Evolutionary conservation across 495 filamentous ascomycete genomes (phyloP).

Genomic region (Venustampulla echinocandica): DNA sequence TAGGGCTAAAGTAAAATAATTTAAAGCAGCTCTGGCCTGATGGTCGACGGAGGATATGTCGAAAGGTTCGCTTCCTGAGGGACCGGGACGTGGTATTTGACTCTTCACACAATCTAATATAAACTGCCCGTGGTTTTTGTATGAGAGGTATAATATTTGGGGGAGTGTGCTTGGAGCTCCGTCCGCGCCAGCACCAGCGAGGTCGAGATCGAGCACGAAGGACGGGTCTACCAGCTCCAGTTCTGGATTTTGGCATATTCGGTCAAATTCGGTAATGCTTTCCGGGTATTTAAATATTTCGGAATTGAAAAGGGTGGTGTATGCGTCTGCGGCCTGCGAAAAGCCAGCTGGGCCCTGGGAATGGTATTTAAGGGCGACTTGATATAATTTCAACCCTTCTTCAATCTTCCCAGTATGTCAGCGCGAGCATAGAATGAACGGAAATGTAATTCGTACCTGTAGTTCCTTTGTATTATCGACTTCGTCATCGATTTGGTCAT

Average conservation of each 20-base stretch:
- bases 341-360: slow-evolving; percentile 73
- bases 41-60: slow-evolving; percentile 30
- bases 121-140: slow-evolving; percentile 93
- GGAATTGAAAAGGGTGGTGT: slow-evolving; percentile 74
- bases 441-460: slow-evolving; percentile 39
- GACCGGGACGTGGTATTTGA: slow-evolving; percentile 29
- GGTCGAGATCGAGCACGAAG: slow-evolving; percentile 30
- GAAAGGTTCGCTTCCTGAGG: slow-evolving; percentile 27
- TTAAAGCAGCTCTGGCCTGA: slow-evolving; percentile 40
- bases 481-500: slow-evolving; percentile 83
- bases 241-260: slow-evolving; percentile 53
- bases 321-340: slow-evolving; percentile 70
- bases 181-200: slow-evolving; percentile 45
- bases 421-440: not conserved
- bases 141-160: slow-evolving; percentile 82
- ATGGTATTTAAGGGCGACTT: slow-evolving; percentile 84
- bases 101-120: slow-evolving; percentile 61
- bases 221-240: slow-evolving; percentile 32
- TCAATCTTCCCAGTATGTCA: slow-evolving; percentile 51
- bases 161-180: slow-evolving; percentile 70
- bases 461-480: slow-evolving; percentile 92
- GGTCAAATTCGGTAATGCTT: slow-evolving; percentile 66
- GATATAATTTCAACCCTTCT: slow-evolving; percentile 92
- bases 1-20: slow-evolving; percentile 64
- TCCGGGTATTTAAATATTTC: slow-evolving; percentile 92